Conservation (phyloP, 2,329 filamentous ascomycete species). For the Biscogniauxia sp. region DNA sequence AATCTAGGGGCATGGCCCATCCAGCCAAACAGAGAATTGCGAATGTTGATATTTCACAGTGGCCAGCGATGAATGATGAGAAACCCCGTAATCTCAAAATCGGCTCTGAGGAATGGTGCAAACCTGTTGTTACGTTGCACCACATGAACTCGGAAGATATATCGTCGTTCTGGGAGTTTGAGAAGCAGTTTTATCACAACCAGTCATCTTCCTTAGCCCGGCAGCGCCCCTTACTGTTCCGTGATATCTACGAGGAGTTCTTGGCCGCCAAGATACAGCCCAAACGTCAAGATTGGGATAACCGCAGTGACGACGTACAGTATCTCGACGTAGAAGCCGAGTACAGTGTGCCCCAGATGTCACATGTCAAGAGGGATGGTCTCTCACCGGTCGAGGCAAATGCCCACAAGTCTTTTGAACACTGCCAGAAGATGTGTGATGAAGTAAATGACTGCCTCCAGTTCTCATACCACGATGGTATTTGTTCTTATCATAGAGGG, state of each 20-base stretch:
- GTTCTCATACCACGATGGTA: slow-evolving; percentile 38
- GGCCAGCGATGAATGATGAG: slow-evolving; percentile 55
- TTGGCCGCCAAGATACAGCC: slow-evolving; percentile 39
- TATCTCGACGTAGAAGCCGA: slow-evolving; percentile 37
- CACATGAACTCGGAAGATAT: slow-evolving; percentile 51
- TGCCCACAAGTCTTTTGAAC: slow-evolving; percentile 41
- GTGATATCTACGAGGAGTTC: slow-evolving; percentile 48
- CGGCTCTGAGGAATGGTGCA: slow-evolving; percentile 50
- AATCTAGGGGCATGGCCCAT: neutral
- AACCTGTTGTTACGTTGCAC: slow-evolving; percentile 56
- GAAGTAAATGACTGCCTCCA: slow-evolving; percentile 38
- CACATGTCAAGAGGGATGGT: slow-evolving; percentile 33
- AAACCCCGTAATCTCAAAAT: slow-evolving; percentile 52
- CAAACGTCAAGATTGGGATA: slow-evolving; percentile 51
- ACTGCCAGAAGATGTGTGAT: slow-evolving; percentile 46
- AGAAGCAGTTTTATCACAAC: slow-evolving; percentile 37
- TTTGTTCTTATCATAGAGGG: slow-evolving; percentile 36
- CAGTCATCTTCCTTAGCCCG: slow-evolving; percentile 9
- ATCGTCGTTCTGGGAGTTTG: slow-evolving; percentile 50
- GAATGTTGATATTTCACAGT: slow-evolving; percentile 29
- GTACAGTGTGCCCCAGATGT: slow-evolving; percentile 33
- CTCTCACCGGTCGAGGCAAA: slow-evolving; percentile 37
- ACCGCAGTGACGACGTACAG: slow-evolving; percentile 44
- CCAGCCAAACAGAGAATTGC: slow-evolving; percentile 7
- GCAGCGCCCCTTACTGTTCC: slow-evolving; percentile 39